Evolutionary conservation across 495 filamentous ascomycete genomes (phyloP).

Genomic region (Cenococcum geophilum): DNA sequence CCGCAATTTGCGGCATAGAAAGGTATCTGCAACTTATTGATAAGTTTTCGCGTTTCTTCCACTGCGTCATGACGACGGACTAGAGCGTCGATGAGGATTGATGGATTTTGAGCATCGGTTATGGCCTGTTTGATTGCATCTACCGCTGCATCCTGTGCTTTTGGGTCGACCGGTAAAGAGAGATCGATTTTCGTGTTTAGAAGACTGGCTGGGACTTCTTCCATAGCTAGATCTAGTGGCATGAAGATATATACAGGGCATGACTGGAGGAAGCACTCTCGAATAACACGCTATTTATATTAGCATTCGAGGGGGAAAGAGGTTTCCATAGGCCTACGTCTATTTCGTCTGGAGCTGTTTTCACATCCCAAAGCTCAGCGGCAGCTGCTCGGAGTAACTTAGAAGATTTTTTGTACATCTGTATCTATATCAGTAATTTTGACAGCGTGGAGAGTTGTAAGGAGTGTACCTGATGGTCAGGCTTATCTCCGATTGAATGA

Average conservation of each 20-base stretch:
- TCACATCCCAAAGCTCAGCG: constrained; percentile 35
- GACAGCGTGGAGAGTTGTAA: background rate
- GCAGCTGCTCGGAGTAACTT: constrained; percentile 32
- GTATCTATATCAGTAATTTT: constrained; percentile 14
- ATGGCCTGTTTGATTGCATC: constrained; percentile 31
- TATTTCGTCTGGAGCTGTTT: constrained; percentile 38
- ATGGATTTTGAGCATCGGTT: constrained; percentile 31
- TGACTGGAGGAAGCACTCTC: constrained; percentile 37
- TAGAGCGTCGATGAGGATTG: constrained; percentile 36
- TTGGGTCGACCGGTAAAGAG: constrained; percentile 26
- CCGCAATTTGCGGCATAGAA: constrained; percentile 35
- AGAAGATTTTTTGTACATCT: constrained; percentile 38
- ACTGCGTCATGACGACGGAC: constrained; percentile 32
- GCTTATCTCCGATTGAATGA: constrained; percentile 36
- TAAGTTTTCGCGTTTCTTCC: constrained; percentile 29
- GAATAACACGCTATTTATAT: constrained; percentile 28
- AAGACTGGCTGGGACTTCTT: constrained; percentile 29
- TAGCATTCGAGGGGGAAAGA: background rate
- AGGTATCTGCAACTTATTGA: constrained; percentile 23
- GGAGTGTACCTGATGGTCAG: constrained; percentile 28
- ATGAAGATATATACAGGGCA: constrained; percentile 40
- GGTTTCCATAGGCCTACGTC: constrained; percentile 21
- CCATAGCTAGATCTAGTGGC: constrained; percentile 36
- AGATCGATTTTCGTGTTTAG: constrained; percentile 36
- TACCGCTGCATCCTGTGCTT: constrained; percentile 30